A percentile compares a stretch with the other conserved stretches of the same genome.
Conservation (phyloP, 176 grass and related monocot species). For the Secale cereale region DNA sequence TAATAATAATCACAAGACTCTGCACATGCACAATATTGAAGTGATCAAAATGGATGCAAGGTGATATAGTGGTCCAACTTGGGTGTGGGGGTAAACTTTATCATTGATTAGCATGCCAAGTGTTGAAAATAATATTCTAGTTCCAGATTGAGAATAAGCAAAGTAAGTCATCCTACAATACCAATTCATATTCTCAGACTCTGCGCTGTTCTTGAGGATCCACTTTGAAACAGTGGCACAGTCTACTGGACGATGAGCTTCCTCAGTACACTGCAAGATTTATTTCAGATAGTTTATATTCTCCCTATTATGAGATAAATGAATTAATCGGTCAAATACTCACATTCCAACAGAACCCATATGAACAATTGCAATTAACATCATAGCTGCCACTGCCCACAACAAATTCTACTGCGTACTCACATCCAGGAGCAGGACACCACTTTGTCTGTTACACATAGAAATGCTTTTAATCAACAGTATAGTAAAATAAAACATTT, state of each 20-base stretch:
- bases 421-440: conserved; percentile 99
- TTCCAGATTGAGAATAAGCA: not conserved
- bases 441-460: conserved; percentile 86
- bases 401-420: conserved; percentile 91
- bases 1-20: not conserved
- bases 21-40: not conserved
- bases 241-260: conserved; percentile 98
- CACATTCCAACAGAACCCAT: conserved; percentile 96
- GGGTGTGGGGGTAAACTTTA: not conserved
- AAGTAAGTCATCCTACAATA: conserved; percentile 29
- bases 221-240: conserved; percentile 97
- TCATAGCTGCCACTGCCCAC: conserved; percentile 95
- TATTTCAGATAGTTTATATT: conserved; percentile 14
- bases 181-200: conserved; percentile 99
- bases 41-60: not conserved
- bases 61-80: not conserved
- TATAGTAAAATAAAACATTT: not conserved
- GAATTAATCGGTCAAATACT: conserved; percentile 23
- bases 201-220: conserved; percentile 96
- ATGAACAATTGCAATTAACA: conserved; percentile 89
- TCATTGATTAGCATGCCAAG: not conserved
- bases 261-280: conserved; percentile 82
- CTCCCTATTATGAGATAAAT: conserved; percentile 6
- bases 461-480: conserved; percentile 28
- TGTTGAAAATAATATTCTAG: conserved; percentile 7